Conservation (phyloP, 495 filamentous ascomycete genomes). For the Podospora australis region DNA sequence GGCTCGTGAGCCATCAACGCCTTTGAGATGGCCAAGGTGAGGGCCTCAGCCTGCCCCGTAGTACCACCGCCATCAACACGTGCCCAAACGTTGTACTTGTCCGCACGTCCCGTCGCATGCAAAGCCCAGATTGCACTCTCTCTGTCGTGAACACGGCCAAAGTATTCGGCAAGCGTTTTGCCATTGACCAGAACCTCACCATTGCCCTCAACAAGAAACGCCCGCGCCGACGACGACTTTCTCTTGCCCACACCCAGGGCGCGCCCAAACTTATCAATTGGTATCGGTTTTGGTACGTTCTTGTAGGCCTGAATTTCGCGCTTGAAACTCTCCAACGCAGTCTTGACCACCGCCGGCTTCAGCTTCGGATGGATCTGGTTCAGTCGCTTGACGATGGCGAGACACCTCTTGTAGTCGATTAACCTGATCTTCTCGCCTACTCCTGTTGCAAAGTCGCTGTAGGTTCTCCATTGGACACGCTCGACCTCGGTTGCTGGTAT, state of each 20-base stretch:
- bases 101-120: constrained; percentile 70
- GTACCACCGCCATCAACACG: constrained; percentile 75
- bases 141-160: constrained; percentile 84
- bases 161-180: constrained; percentile 67
- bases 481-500: constrained; percentile 58
- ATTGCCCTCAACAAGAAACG: constrained; percentile 82
- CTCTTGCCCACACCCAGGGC: constrained; percentile 73
- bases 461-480: constrained; percentile 76
- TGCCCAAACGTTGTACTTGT: constrained; percentile 97
- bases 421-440: constrained; percentile 72
- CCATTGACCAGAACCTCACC: constrained; percentile 89
- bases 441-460: constrained; percentile 65
- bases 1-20: constrained; percentile 88
- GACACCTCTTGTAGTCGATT: constrained; percentile 68
- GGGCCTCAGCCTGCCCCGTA: constrained; percentile 92
- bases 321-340: constrained; percentile 62
- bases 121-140: constrained; percentile 92
- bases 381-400: constrained; percentile 69
- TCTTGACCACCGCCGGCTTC: constrained; percentile 60
- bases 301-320: constrained; percentile 66
- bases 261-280: constrained; percentile 67
- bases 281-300: constrained; percentile 47
- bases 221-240: constrained; percentile 78
- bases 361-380: constrained; percentile 80
- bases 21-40: constrained; percentile 86